Percentiles rank a stretch among this genome's conserved stretches.
phyloP scores from a whole-genome alignment of 257 asterid genomes.

The Buddleja alternifolia region DNA sequence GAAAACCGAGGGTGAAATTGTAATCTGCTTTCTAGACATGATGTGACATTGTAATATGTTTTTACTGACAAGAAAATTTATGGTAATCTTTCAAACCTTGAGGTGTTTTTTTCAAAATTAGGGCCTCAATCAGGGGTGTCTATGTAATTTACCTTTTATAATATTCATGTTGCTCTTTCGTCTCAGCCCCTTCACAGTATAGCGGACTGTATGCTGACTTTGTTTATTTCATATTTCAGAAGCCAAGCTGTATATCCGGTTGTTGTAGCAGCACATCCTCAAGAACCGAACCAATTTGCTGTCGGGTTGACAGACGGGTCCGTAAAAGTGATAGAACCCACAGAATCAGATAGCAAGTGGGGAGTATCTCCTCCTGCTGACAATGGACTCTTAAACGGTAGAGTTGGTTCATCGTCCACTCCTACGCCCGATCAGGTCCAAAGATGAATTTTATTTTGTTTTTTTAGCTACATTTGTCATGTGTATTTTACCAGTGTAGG shows the following conservation, averaged over 20 bases:
- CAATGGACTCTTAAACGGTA: conserved; percentile 62
- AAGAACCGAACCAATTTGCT: conserved; percentile 82
- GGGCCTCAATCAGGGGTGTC: no score
- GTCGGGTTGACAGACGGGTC: conserved; percentile 89
- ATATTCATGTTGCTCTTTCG: neutral
- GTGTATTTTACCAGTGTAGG: conserved; percentile 62
- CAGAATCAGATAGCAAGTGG: conserved; percentile 87
- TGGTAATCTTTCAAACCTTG: no score
- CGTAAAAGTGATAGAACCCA: conserved; percentile 91
- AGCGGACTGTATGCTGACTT: neutral
- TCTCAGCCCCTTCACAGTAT: no score
- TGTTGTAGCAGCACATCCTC: conserved; percentile 87
- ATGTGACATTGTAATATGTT: no score
- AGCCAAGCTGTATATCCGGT: conserved; percentile 69
- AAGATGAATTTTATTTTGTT: conserved; percentile 47
- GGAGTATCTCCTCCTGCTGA: conserved; percentile 77
- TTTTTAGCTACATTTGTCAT: conserved; percentile 26
- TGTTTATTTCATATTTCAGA: conserved; percentile 41
- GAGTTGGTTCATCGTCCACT: conserved; percentile 68
- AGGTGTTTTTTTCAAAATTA: no score
- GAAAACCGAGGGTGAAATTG: no score
- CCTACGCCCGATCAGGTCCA: conserved; percentile 70
- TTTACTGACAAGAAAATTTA: no score
- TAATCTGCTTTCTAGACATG: no score
- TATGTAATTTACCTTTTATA: neutral